phyloP scores from a whole-genome alignment of 352 stramenopile genomes.

The Pythium insidiosum region DNA sequence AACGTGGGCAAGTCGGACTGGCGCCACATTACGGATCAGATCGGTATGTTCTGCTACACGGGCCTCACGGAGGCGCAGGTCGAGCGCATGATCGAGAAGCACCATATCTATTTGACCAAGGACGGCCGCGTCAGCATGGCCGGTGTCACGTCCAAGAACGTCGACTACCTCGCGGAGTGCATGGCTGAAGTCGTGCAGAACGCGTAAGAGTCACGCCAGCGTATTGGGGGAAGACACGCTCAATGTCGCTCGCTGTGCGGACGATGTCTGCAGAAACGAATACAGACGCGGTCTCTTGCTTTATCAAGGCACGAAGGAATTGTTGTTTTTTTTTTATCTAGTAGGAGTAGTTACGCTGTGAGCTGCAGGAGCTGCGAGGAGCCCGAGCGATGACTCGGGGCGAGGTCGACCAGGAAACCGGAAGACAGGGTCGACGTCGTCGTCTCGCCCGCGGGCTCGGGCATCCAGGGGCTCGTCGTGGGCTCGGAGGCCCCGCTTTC shows the following conservation, averaged over 20 bases:
- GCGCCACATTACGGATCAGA: conserved; percentile 98
- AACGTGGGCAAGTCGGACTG: conserved; percentile 86
- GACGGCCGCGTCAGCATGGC: conserved; percentile 98
- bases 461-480: too few species aligned
- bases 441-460: too few species aligned
- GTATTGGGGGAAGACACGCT: too few species aligned
- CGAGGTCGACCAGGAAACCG: too few species aligned
- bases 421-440: neutral
- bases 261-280: too few species aligned
- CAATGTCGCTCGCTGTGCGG: too few species aligned
- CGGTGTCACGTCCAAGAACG: conserved; percentile 95
- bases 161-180: conserved; percentile 93
- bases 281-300: too few species aligned
- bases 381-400: too few species aligned
- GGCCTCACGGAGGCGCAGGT: conserved; percentile 94
- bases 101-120: conserved; percentile 98
- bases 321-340: too few species aligned
- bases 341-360: too few species aligned
- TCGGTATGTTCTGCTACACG: conserved; percentile 99
- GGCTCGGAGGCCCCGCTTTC: neutral
- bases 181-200: conserved; percentile 92
- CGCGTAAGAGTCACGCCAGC: conserved; percentile 36
- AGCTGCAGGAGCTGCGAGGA: too few species aligned
- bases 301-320: too few species aligned
- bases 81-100: conserved; percentile 89